Evolutionary conservation across 257 asterid genomes (phyloP), one percentile per base, ranked within the genome.

Genomic region (Scutellaria barbata): DNA sequence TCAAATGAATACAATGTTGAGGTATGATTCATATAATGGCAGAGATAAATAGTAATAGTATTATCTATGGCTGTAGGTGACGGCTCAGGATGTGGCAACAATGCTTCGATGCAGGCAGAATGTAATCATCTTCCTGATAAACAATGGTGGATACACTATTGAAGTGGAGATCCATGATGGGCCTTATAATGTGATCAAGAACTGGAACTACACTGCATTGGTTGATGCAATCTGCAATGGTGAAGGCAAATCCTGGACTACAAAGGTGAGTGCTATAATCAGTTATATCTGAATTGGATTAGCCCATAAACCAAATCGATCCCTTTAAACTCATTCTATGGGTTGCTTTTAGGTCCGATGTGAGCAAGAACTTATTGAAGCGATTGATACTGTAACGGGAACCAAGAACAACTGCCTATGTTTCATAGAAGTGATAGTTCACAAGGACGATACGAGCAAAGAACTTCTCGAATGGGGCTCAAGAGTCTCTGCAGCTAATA

Each of bases 381-480:
- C 96, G 10, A 79, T 89, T 8, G 79, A 37, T 10, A 79, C 71
- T 6, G 96, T 89, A 8, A 79, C 73, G 0, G 96, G 80, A 35
- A 87, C 73, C 54, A 85, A 80, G 74, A 78, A 77, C 51, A 86
- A 89, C 8, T 81, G 85, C 55, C 70, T 89, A 65, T 89, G 96
- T 72, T 89, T 89, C 82, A 86, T 89, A 1, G 96, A 89, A 71
- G 90, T 88, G 69, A 82, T 86, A 8, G 85, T 71, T 55, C 92
- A 88, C 83, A 88, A 76, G 64, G 92, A 88, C 46, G 95, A 88
- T 60, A 88, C 95, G 3, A 84, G 92, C 80, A 84, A 85, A 79
- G 95, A 85, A 73, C 85, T 88, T 37, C 89, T 89, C 2, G 96
- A 85, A 79, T 86, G 96, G 93, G 93, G 96, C 5, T 89, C 96